phyloP scores from a whole-genome alignment of 176 grass and related monocot genomes.

The Stipa capillata region DNA sequence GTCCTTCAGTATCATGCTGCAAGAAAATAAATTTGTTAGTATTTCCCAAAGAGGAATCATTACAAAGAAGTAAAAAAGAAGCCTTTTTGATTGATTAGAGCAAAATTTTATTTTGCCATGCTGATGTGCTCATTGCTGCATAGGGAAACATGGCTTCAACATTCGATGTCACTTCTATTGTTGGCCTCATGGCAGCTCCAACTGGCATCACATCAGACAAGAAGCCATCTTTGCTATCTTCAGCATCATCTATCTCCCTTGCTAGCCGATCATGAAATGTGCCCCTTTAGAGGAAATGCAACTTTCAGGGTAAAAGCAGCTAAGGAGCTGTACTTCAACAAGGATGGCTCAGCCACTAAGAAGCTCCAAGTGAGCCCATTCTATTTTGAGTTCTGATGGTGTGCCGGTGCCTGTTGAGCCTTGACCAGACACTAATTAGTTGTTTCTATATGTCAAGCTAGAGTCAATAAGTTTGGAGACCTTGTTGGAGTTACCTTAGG shows the following conservation, averaged over 20 bases:
- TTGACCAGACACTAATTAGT: neutral
- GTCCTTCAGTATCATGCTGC: no score
- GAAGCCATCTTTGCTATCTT: slow-evolving; percentile 38
- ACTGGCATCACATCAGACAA: slow-evolving; percentile 32
- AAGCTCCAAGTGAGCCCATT: slow-evolving; percentile 60
- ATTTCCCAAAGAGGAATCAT: no score
- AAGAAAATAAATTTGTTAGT: no score
- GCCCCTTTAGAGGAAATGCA: slow-evolving; percentile 40
- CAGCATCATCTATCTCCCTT: slow-evolving; percentile 33
- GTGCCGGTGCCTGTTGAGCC: neutral
- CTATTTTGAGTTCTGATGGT: neutral
- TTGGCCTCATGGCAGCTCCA: slow-evolving; percentile 67
- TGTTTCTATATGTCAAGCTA: slow-evolving; percentile 31
- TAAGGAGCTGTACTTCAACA: slow-evolving; percentile 96
- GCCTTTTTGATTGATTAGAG: no score
- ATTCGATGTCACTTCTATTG: slow-evolving; percentile 57
- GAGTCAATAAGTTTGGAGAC: slow-evolving; percentile 87
- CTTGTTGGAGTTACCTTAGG: slow-evolving; percentile 87
- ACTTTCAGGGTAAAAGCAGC: slow-evolving; percentile 57
- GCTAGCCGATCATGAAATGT: slow-evolving; percentile 15
- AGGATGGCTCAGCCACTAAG: slow-evolving; percentile 89
- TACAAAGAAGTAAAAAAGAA: no score
- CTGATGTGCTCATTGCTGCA: neutral
- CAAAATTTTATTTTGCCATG: neutral
- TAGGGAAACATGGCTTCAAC: slow-evolving; percentile 63